These are phyloP conservation scores for Salix arbutifolia DNA, from an alignment of 345 rosid genomes.

Conservation along the genomic window DNA sequence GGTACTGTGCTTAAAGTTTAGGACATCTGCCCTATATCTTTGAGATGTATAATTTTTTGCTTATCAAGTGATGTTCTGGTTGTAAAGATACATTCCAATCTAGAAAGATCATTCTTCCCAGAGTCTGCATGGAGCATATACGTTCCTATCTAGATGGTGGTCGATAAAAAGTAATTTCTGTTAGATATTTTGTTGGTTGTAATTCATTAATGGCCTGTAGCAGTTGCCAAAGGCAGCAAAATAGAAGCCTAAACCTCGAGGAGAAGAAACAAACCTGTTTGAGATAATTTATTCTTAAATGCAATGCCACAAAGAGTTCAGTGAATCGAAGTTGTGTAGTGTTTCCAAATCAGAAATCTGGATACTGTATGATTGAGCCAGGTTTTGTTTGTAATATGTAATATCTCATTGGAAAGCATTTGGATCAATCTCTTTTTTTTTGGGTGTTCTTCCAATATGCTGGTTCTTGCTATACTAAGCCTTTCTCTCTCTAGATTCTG, in stretches of 20 bases:
- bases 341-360: not conserved
- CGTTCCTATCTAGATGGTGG: not conserved
- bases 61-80: not conserved
- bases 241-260: not conserved
- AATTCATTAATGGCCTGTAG: not conserved
- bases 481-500: not conserved
- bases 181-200: not conserved
- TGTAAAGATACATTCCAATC: not conserved
- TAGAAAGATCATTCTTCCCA: not conserved
- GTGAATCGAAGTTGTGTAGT: not conserved
- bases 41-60: not conserved
- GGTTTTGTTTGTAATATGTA: not conserved
- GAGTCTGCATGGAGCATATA: not conserved
- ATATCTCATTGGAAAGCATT: not conserved
- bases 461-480: not conserved
- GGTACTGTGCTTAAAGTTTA: not conserved
- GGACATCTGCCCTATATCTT: not conserved
- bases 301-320: not conserved
- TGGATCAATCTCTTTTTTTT: not conserved
- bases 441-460: not conserved
- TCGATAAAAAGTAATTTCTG: not conserved
- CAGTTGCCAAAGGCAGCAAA: not conserved
- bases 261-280: not conserved
- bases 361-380: not conserved
- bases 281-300: not conserved